Evolutionary conservation across 2,329 filamentous ascomycete genomes (phyloP).

Genomic region (Neocatenulostroma microsporum): DNA sequence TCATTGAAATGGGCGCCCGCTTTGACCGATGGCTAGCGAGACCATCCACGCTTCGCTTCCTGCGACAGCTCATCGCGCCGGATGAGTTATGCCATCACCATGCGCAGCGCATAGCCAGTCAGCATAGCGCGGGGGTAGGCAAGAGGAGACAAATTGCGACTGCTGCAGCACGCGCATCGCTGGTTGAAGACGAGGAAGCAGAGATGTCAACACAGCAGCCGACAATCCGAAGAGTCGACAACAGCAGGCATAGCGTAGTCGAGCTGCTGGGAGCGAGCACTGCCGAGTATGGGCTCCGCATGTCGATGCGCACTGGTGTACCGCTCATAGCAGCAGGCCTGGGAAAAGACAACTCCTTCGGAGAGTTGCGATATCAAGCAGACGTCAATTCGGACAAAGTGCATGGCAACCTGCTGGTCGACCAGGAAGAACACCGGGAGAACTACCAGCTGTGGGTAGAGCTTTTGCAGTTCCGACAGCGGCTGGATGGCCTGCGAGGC

Average conservation of each 20-base stretch:
- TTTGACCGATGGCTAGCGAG: constrained; percentile 40
- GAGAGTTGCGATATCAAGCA: constrained; percentile 25
- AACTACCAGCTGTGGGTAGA: constrained; percentile 35
- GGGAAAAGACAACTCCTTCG: constrained; percentile 6
- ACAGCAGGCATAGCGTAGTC: background rate
- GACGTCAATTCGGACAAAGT: constrained; percentile 16
- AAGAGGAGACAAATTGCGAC: too few relatives aligned
- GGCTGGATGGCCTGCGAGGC: constrained; percentile 36
- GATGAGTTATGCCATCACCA: background rate
- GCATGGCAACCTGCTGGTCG: constrained; percentile 24
- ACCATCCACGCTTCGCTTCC: constrained; percentile 35
- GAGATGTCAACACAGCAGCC: background rate
- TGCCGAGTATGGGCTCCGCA: constrained; percentile 11
- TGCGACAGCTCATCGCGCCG: constrained; percentile 25
- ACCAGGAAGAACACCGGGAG: constrained; percentile 20
- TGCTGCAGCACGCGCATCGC: too few relatives aligned
- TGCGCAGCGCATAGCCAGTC: background rate
- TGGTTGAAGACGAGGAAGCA: too few relatives aligned
- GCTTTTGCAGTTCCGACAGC: constrained; percentile 34
- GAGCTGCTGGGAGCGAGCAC: constrained; percentile 3
- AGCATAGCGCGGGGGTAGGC: too few relatives aligned
- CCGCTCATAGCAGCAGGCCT: constrained; percentile 3
- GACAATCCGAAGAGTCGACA: background rate
- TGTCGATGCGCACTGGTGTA: constrained; percentile 10
- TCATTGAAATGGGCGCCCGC: constrained; percentile 35